These are phyloP conservation scores for Pichia insulana DNA, from an alignment of 805 yeast species.

Conservation along the genomic window DNA sequence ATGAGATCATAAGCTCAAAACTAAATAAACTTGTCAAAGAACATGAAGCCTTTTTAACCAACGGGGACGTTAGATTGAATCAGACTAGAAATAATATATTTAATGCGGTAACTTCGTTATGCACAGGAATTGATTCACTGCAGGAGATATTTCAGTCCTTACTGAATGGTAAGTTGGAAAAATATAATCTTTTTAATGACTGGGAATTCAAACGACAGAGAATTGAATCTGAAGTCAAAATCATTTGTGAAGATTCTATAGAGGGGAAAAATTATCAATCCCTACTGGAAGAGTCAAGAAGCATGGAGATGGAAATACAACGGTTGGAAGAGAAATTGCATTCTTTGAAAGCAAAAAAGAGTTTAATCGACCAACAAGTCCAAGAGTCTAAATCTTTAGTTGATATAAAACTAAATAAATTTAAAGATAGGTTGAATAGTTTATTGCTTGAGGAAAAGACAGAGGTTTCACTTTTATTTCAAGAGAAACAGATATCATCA, in stretches of 20 bases:
- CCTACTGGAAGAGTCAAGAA: slow-evolving; percentile 28
- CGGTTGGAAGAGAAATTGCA: slow-evolving; percentile 30
- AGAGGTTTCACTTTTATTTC: slow-evolving; percentile 11
- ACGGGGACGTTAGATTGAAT: slow-evolving; percentile 30
- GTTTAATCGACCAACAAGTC: slow-evolving; percentile 31
- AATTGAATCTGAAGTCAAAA: slow-evolving; percentile 29
- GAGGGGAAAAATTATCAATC: slow-evolving; percentile 35
- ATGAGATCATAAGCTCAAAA: slow-evolving; percentile 19
- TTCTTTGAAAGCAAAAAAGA: slow-evolving; percentile 29
- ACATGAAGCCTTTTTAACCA: slow-evolving; percentile 24
- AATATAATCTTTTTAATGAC: slow-evolving; percentile 20
- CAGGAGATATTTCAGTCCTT: slow-evolving; percentile 38
- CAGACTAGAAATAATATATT: slow-evolving; percentile 25
- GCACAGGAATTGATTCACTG: slow-evolving; percentile 36
- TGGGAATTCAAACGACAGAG: slow-evolving; percentile 35
- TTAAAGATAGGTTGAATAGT: slow-evolving; percentile 28
- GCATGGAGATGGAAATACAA: slow-evolving; percentile 31
- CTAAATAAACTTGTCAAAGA: slow-evolving; percentile 14
- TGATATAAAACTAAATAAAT: slow-evolving; percentile 39
- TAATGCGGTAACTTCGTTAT: slow-evolving; percentile 27
- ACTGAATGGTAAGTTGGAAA: slow-evolving; percentile 15
- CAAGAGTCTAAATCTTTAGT: slow-evolving; percentile 40
- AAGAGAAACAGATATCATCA: slow-evolving; percentile 2
- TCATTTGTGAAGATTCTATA: slow-evolving; percentile 31
- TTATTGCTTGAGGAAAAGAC: slow-evolving; percentile 17